These are phyloP conservation scores for Gardenia jasminoides DNA, from an alignment of 257 asterid species.

Conservation along the genomic window DNA sequence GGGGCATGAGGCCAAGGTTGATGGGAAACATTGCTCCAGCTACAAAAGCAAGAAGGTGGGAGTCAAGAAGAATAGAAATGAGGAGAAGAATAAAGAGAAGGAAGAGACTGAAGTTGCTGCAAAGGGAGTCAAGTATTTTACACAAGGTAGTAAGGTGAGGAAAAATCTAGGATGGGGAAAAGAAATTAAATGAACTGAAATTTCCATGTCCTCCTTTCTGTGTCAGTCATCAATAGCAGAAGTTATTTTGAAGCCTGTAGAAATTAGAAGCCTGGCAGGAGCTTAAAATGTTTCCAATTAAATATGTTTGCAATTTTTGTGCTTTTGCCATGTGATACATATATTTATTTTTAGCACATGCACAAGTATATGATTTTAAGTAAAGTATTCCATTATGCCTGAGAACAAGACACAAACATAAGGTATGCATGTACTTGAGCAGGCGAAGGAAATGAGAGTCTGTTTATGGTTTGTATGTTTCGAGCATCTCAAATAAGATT, in stretches of 20 bases:
- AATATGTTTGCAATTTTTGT: constrained; percentile 1
- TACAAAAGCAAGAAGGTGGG: constrained; percentile 2
- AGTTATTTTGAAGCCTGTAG: constrained; percentile 1
- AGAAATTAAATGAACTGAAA: constrained; percentile 12
- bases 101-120: constrained; percentile 9
- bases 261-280: not conserved
- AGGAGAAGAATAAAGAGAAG: constrained; percentile 18
- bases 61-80: constrained; percentile 21
- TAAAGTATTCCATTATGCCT: constrained; percentile 5
- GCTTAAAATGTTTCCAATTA: constrained; percentile 10
- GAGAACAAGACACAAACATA: constrained; percentile 8
- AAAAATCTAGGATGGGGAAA: constrained; percentile 25
- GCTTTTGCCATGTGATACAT: not conserved
- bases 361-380: constrained; percentile 3
- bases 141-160: constrained; percentile 29
- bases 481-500: not conserved
- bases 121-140: constrained; percentile 12
- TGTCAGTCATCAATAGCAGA: not conserved
- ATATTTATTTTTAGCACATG: constrained; percentile 18
- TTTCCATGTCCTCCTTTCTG: not conserved
- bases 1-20: constrained; percentile 6
- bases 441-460: not conserved
- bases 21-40: constrained; percentile 1
- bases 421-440: constrained; percentile 6
- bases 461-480: not conserved